phyloP scores from a whole-genome alignment of 495 filamentous ascomycete genomes.

The Talaromyces proteolyticus region DNA sequence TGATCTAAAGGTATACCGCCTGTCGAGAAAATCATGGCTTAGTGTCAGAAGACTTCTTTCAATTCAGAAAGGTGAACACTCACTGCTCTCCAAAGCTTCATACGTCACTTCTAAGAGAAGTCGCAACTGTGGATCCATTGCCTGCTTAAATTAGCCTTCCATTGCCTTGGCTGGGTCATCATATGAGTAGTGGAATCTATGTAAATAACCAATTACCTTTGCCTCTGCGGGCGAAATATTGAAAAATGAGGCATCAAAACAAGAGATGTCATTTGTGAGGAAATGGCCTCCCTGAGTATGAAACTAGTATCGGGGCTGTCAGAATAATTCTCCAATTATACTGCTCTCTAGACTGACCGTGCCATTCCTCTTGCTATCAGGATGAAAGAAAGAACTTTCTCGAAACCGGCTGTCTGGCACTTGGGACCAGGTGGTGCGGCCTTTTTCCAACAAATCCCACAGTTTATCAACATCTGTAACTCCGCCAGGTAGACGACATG shows the following conservation, averaged over 20 bases:
- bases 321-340: background rate
- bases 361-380: conserved; percentile 3
- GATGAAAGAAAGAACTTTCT: conserved; percentile 12
- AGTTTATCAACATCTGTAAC: conserved; percentile 5
- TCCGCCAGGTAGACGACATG: conserved; percentile 13
- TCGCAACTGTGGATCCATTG: conserved; percentile 54
- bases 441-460: conserved; percentile 18
- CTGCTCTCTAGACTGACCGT: conserved; percentile 1
- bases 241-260: conserved; percentile 57
- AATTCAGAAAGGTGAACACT: too few species aligned
- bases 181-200: background rate
- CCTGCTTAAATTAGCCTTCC: conserved; percentile 5
- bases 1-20: conserved; percentile 18
- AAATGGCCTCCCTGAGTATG: conserved; percentile 27
- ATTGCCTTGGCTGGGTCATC: background rate
- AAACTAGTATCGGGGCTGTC: background rate
- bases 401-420: conserved; percentile 12
- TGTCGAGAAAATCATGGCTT: background rate
- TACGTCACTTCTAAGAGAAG: conserved; percentile 50
- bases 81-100: conserved; percentile 49
- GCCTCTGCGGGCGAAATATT: conserved; percentile 50
- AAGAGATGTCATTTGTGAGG: conserved; percentile 42
- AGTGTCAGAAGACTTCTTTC: conserved; percentile 8
- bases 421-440: conserved; percentile 9
- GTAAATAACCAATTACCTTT: conserved; percentile 21